Conservation (phyloP, 1,284 basidiomycete species). For the Leccinum solheimii region DNA sequence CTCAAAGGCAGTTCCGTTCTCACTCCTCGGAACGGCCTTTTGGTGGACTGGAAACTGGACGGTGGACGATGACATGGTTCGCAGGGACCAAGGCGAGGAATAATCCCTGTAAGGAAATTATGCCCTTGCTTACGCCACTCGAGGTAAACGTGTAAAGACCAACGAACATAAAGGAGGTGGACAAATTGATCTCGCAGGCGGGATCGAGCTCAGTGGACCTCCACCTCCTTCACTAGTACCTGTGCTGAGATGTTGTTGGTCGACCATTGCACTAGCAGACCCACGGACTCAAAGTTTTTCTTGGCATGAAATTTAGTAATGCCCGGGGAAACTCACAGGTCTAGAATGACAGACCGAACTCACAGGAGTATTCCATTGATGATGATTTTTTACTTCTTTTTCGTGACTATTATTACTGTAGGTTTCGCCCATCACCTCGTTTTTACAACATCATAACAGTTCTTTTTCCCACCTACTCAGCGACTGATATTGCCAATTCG, state of each 20-base stretch:
- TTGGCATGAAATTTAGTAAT: not conserved
- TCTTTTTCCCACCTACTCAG: not conserved
- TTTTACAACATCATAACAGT: not conserved
- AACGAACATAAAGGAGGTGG: slow-evolving; percentile 39
- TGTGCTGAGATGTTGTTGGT: slow-evolving; percentile 5
- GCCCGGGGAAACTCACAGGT: not conserved
- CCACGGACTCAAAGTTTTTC: not conserved
- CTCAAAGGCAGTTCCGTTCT: slow-evolving; percentile 39
- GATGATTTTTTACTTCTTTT: not conserved
- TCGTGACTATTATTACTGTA: not conserved
- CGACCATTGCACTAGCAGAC: not conserved
- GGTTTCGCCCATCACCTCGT: slow-evolving; percentile 3
- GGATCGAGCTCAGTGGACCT: slow-evolving; percentile 31
- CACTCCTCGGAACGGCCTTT: slow-evolving; percentile 51
- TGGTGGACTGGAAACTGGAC: slow-evolving; percentile 40
- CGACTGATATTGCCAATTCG: slow-evolving; percentile 11
- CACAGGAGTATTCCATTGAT: not conserved
- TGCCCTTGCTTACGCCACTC: slow-evolving; percentile 48
- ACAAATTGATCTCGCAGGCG: slow-evolving; percentile 65
- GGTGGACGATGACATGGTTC: slow-evolving; percentile 43
- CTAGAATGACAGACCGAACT: not conserved
- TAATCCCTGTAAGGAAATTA: slow-evolving; percentile 52
- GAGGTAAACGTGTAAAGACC: slow-evolving; percentile 47
- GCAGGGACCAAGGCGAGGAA: slow-evolving; percentile 42
- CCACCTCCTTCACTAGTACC: not conserved